Percentiles rank a stretch among this genome's conserved stretches.
These are phyloP conservation scores for Fusarium kyushuense DNA, from an alignment of 2,329 filamentous ascomycete species.

Conservation along the genomic window DNA sequence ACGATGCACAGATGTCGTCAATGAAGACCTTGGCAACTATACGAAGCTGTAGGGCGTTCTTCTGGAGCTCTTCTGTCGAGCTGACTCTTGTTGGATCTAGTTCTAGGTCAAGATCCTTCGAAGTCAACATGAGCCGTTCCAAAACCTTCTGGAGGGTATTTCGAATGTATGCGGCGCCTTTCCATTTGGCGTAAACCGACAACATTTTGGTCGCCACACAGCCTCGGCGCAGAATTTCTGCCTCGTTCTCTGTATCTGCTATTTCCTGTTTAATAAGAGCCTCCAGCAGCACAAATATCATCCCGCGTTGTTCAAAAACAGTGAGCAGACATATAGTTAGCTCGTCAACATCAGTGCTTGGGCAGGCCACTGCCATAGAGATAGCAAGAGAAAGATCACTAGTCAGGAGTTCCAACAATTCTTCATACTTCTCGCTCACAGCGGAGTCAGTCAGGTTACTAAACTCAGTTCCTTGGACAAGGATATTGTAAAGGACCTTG, in stretches of 20 bases:
- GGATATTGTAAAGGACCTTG: conserved; percentile 76
- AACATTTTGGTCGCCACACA: conserved; percentile 80
- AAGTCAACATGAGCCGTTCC: conserved; percentile 73
- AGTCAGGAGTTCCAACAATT: conserved; percentile 72
- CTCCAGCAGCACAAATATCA: conserved; percentile 73
- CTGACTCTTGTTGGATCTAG: conserved; percentile 72
- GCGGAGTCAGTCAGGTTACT: conserved; percentile 75
- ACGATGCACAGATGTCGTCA: conserved; percentile 75
- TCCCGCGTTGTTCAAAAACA: conserved; percentile 75
- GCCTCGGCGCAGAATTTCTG: conserved; percentile 74
- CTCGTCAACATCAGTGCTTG: conserved; percentile 76
- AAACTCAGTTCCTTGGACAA: conserved; percentile 79
- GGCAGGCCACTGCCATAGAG: conserved; percentile 74
- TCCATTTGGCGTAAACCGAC: conserved; percentile 79
- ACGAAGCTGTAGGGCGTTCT: conserved; percentile 73
- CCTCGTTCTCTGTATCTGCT: conserved; percentile 77
- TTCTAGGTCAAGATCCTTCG: conserved; percentile 75
- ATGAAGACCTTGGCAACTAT: conserved; percentile 79
- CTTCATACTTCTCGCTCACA: conserved; percentile 76
- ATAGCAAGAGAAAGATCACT: conserved; percentile 72
- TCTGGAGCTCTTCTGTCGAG: conserved; percentile 72
- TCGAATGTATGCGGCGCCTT: conserved; percentile 72
- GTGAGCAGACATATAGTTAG: conserved; percentile 75
- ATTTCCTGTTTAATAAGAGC: conserved; percentile 77
- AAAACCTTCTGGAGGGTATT: conserved; percentile 74